phyloP scores from a whole-genome alignment of 1,284 basidiomycete species.

The Cutaneotrichosporon sp. region DNA sequence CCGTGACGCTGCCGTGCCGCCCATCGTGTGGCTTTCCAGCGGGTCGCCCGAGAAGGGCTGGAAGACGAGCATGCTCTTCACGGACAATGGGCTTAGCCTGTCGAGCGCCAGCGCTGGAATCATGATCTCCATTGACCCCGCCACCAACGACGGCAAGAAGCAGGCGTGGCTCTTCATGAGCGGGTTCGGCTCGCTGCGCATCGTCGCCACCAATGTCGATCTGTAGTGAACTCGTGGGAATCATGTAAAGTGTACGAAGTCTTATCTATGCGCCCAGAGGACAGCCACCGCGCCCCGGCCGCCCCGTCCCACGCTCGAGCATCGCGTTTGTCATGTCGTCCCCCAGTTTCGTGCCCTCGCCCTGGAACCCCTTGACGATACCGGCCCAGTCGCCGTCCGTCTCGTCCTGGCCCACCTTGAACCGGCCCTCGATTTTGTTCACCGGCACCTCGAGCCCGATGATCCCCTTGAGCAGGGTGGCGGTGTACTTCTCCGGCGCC shows the following conservation, averaged over 20 bases:
- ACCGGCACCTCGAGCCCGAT: slow-evolving; percentile 53
- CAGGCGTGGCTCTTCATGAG: slow-evolving; percentile 35
- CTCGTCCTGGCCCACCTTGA: slow-evolving; percentile 53
- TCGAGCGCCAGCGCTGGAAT: slow-evolving; percentile 27
- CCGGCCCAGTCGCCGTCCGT: slow-evolving; percentile 47
- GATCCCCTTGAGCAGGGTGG: slow-evolving; percentile 49
- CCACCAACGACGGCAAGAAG: slow-evolving; percentile 25
- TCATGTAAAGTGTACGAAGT: background rate
- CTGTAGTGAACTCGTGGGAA: slow-evolving; percentile 13
- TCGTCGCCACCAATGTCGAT: slow-evolving; percentile 28
- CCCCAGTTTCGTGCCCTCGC: slow-evolving; percentile 32
- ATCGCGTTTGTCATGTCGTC: slow-evolving; percentile 38
- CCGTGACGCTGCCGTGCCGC: slow-evolving; percentile 8
- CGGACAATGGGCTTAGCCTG: slow-evolving; percentile 31
- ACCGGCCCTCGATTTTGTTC: slow-evolving; percentile 48
- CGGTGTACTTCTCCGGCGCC: slow-evolving; percentile 48
- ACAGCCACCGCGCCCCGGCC: slow-evolving; percentile 1
- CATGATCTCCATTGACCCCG: slow-evolving; percentile 27
- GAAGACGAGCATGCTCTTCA: slow-evolving; percentile 21
- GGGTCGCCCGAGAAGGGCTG: slow-evolving; percentile 10
- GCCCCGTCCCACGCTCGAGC: slow-evolving; percentile 26
- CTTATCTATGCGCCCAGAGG: background rate
- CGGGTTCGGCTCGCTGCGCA: slow-evolving; percentile 27
- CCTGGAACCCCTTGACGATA: slow-evolving; percentile 48
- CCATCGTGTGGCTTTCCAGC: slow-evolving; percentile 22